Evolutionary conservation across 352 stramenopile species (phyloP), one percentile per base, ranked within the genome.

Genomic region (Phytophthora kernoviae): DNA sequence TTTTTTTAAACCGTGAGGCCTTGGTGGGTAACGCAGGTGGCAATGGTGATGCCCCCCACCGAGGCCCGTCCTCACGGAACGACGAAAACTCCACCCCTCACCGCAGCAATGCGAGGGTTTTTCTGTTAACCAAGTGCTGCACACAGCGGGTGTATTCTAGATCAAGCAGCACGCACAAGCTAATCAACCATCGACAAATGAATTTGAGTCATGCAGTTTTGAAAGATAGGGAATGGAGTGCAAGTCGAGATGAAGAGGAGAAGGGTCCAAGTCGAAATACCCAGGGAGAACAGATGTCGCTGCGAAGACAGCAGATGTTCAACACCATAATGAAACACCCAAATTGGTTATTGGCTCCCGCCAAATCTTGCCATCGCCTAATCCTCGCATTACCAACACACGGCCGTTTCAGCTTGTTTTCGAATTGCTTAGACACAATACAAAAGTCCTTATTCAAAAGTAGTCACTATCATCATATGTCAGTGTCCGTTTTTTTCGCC

Each of bases 1-100:
- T 54, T 87, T 87, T 81, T 87, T 73, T 87, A 72, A 73, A 58
- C 32, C 52, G 67, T 75, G 58, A 75, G 67, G 67, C 62, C 61
- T 68, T 68, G 57, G 58, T 75, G 55, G 62, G 51, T 58, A 53
- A 68, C 34, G 54, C 58, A 74, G 33, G 33, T 34, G 58, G 64
- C 62, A 65, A 64, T 70, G 60, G 57, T 65, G 55, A 71, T 43
- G 54, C 57, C 57, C 54, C 58, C 62, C 65, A 53, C 69, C 50
- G 68, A 39, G 58, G 54, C 60, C 70, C 60, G 59, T 58, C 66
- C 73, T 79, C 70, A 64, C 64, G 58, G 53, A 73, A 50, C 54
- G 49, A 63, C 59, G 49, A 36, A 73, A 69, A 30, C 48, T 75
- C 39, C 62, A 72, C 48, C 62, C 67, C 20, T 56, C 68, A 14